Base-by-base conservation (phyloP, 768 basidiomycete genomes). In the Lepiota venenata region DNA sequence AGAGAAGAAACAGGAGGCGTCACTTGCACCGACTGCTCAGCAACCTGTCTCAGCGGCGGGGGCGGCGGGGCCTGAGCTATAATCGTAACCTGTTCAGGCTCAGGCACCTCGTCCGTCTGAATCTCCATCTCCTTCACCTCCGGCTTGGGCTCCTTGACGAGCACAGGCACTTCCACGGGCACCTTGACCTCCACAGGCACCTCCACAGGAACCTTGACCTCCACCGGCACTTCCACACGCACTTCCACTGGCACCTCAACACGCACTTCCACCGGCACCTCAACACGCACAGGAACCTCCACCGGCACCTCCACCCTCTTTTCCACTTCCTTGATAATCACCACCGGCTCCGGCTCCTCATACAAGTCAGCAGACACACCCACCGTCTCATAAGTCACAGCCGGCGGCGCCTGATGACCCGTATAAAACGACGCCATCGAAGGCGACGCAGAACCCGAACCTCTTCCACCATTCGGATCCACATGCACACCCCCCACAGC, bases 111-210 rank as follows among this genome's bases (percentile, higher is more conserved):
- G 57, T 93, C 91, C 1, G 91, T 93, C 71, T 93, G 91, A 32
- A 85, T 83, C 2, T 84, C 87, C 56, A 83, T 88, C 60, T 93
- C 91, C 64, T 75, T 84, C 29, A 81, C 69, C 60, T 89, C 84
- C 0, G 83, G 81, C 64, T 83, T 88, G 10, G 81, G 82, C 16
- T 68, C 60, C 39, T 52, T 55, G 39, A 66, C 55, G 59, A 40
- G 50, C 1, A 51, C 55, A 0, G 56, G 69, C 18, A 62, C 63
- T 45, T 68, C 62, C 12, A 57, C 52, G 3, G 50, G 48, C 5
- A 51, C 29, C 41, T 55, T n/a, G 5, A 68, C 64, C 43, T 66
- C 58, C 1, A 59, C 56, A 18, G 38, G 36, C 16, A 60, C 57
- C 35, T 62, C 61, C 11, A 62, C 58, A 2, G 51, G 56, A 4